phyloP scores from a whole-genome alignment of 768 basidiomycete genomes.

The Hebeloma cylindrosporum region DNA sequence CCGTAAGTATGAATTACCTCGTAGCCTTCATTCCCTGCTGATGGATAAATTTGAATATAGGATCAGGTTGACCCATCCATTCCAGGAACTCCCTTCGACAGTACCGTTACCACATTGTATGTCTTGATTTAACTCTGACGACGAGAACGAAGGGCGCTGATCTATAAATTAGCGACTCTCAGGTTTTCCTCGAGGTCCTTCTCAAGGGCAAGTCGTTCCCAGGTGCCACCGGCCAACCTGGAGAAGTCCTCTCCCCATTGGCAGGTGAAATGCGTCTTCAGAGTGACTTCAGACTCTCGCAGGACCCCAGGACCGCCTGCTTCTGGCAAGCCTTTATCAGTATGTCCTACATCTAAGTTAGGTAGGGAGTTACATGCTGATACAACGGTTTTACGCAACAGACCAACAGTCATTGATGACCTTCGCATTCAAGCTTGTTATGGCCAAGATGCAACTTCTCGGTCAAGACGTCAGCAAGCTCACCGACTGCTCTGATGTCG shows the following conservation, averaged over 20 bases:
- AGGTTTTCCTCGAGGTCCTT: slow-evolving; percentile 37
- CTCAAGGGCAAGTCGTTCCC: slow-evolving; percentile 26
- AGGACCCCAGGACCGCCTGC: slow-evolving; percentile 26
- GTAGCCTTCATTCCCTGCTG: background rate
- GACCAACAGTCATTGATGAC: slow-evolving; percentile 28
- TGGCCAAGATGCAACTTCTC: slow-evolving; percentile 35
- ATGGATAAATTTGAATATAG: background rate
- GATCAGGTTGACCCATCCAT: slow-evolving; percentile 27
- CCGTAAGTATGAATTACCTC: slow-evolving; percentile 8
- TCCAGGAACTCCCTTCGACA: slow-evolving; percentile 37
- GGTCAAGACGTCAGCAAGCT: slow-evolving; percentile 29
- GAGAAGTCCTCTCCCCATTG: slow-evolving; percentile 25
- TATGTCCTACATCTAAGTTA: background rate
- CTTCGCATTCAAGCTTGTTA: slow-evolving; percentile 29
- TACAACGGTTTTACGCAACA: background rate
- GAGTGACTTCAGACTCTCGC: slow-evolving; percentile 23
- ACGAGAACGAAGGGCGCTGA: background rate
- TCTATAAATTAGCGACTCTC: slow-evolving; percentile 26
- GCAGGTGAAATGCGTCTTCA: slow-evolving; percentile 26
- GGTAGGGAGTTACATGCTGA: background rate
- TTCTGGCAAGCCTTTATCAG: slow-evolving; percentile 24
- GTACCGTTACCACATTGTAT: slow-evolving; percentile 18
- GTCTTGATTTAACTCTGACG: background rate
- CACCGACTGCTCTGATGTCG: slow-evolving; percentile 38
- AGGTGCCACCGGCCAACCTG: slow-evolving; percentile 18